Conservation (phyloP, 192 early-diverging fungal genomes). For the Funneliformis geosporum region DNA sequence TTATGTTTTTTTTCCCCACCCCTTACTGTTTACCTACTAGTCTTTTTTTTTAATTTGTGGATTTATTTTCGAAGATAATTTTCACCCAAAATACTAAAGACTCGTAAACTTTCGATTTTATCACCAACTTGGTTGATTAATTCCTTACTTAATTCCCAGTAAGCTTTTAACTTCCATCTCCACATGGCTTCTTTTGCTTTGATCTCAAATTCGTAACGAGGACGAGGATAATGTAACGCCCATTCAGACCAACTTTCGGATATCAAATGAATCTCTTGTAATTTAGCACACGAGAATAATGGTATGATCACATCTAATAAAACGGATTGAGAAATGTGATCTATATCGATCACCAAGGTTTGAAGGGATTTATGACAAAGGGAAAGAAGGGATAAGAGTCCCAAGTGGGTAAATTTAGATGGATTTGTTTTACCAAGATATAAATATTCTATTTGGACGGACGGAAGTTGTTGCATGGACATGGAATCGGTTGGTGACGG, state of each 20-base stretch:
- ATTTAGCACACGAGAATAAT: slow-evolving; percentile 13
- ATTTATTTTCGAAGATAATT: slow-evolving; percentile 8
- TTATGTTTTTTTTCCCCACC: no score
- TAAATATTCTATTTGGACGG: slow-evolving; percentile 5
- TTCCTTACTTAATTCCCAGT: slow-evolving; percentile 25
- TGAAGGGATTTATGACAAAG: slow-evolving; percentile 7
- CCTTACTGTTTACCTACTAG: no score
- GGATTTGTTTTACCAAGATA: slow-evolving; percentile 17
- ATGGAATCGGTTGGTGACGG: not conserved
- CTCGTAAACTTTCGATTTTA: slow-evolving; percentile 1
- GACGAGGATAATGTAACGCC: slow-evolving; percentile 25
- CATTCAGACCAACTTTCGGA: slow-evolving; percentile 30
- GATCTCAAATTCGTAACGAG: slow-evolving; percentile 17
- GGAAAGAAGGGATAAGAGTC: slow-evolving; percentile 11
- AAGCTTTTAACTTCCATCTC: slow-evolving; percentile 28
- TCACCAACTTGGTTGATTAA: slow-evolving; percentile 10
- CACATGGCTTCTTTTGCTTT: slow-evolving; percentile 35
- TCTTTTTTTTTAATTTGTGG: no score
- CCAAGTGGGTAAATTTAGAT: slow-evolving; percentile 2
- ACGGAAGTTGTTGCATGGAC: not conserved
- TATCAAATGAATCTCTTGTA: slow-evolving; percentile 26
- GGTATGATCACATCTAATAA: slow-evolving; percentile 29
- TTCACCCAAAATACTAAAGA: slow-evolving; percentile 28
- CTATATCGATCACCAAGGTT: not conserved
- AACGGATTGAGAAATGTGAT: slow-evolving; percentile 20